Evolutionary conservation across 1,139 yeast species (phyloP).

Genomic region (Eremothecium cymbalariae): DNA sequence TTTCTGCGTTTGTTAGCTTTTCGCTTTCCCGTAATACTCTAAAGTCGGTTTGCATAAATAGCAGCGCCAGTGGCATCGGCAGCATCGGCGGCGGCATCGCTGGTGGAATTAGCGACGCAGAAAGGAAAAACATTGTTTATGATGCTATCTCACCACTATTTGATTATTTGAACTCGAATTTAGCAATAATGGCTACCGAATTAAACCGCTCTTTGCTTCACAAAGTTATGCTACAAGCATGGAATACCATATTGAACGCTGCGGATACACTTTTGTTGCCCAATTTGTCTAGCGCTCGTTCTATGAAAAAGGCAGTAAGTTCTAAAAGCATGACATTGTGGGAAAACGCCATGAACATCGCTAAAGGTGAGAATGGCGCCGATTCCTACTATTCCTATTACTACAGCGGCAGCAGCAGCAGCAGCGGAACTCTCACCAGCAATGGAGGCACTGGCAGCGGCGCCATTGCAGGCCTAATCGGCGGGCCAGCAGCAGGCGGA

Average conservation of each 20-base stretch:
- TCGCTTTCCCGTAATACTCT: slow-evolving; percentile 43
- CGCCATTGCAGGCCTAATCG: no score
- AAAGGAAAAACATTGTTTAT: slow-evolving; percentile 44
- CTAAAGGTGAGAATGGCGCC: slow-evolving; percentile 40
- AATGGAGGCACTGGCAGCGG: slow-evolving; percentile 19
- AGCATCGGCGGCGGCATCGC: slow-evolving; percentile 41
- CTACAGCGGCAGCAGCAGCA: background rate
- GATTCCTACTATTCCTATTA: no score
- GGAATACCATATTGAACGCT: slow-evolving; percentile 57
- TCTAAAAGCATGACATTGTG: slow-evolving; percentile 32
- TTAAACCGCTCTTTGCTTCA: slow-evolving; percentile 51
- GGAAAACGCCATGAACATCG: slow-evolving; percentile 45
- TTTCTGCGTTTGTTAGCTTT: slow-evolving; percentile 39
- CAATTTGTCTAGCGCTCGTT: slow-evolving; percentile 51
- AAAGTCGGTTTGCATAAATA: slow-evolving; percentile 38
- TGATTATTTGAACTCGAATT: slow-evolving; percentile 63
- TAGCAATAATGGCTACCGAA: slow-evolving; percentile 56
- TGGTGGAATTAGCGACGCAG: background rate
- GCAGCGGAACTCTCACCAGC: background rate
- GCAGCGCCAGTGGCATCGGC: slow-evolving; percentile 33
- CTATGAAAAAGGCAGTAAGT: slow-evolving; percentile 22
- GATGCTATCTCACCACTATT: slow-evolving; percentile 68
- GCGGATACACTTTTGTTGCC: slow-evolving; percentile 70
- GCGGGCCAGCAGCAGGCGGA: no score
- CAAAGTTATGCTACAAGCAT: slow-evolving; percentile 68